Percentiles rank a stretch among this genome's conserved stretches.
Evolutionary conservation across 805 yeast species (phyloP).

Genomic region (Lachancea meyersii): DNA sequence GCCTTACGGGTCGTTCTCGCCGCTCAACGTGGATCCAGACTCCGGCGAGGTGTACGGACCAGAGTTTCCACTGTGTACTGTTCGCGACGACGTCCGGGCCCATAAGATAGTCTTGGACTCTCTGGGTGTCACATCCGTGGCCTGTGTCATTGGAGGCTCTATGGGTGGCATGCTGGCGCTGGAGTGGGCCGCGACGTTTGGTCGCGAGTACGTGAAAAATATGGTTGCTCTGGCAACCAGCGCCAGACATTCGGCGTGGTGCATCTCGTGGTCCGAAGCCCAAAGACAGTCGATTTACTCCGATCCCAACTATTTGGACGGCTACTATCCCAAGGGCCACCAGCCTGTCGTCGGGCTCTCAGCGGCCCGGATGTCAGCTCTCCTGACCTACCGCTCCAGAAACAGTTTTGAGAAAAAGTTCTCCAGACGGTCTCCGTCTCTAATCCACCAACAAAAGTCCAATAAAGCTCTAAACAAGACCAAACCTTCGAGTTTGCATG

Average conservation of each 20-base stretch:
- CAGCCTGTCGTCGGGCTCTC: constrained; percentile 84
- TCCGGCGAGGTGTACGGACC: constrained; percentile 84
- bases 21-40: constrained; percentile 71
- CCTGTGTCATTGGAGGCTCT: constrained; percentile 90
- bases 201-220: constrained; percentile 61
- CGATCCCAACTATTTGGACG: constrained; percentile 89
- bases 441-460: constrained; percentile 30
- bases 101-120: constrained; percentile 74
- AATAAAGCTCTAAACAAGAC: constrained; percentile 5
- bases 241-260: constrained; percentile 96
- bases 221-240: constrained; percentile 87
- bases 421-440: constrained; percentile 70
- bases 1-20: constrained; percentile 94
- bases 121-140: constrained; percentile 70
- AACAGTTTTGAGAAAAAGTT: constrained; percentile 87
- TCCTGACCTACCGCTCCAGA: constrained; percentile 85
- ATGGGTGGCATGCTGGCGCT: constrained; percentile 98
- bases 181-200: constrained; percentile 65
- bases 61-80: constrained; percentile 86
- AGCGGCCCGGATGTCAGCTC: constrained; percentile 97
- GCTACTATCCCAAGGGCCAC: constrained; percentile 70
- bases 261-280: constrained; percentile 98
- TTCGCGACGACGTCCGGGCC: constrained; percentile 83
- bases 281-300: constrained; percentile 94
- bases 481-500: constrained; percentile 44